Percentiles rank a stretch among this genome's conserved stretches.
phyloP scores from a whole-genome alignment of 768 basidiomycete species.

The Tricholomella constricta region DNA sequence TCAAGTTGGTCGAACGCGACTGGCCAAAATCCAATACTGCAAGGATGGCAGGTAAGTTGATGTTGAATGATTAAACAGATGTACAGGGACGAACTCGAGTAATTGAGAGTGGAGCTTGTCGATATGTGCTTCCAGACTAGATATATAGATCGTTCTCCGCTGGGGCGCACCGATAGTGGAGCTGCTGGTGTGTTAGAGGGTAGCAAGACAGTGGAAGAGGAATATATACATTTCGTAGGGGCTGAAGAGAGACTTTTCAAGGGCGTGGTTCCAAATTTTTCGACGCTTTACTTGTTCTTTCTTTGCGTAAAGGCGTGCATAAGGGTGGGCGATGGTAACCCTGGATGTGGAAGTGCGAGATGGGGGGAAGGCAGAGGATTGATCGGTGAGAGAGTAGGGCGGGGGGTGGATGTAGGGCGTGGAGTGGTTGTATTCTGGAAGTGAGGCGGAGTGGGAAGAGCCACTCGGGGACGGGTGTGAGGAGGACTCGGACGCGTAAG shows the following conservation, averaged over 20 bases:
- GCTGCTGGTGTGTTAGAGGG: conserved; percentile 31
- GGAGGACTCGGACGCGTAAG: conserved; percentile 1
- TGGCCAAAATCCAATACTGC: conserved; percentile 52
- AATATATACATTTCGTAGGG: conserved; percentile 62
- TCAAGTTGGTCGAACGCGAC: conserved; percentile 58
- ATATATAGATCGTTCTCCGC: conserved; percentile 68
- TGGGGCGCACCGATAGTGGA: conserved; percentile 68
- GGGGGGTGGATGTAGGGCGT: not conserved
- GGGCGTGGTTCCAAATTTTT: conserved; percentile 76
- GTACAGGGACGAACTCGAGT: conserved; percentile 32
- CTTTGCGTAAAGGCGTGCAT: conserved; percentile 68
- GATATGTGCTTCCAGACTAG: conserved; percentile 73
- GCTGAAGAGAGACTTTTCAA: conserved; percentile 71
- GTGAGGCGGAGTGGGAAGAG: conserved; percentile 9
- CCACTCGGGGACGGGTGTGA: conserved; percentile 14
- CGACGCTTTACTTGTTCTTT: conserved; percentile 66
- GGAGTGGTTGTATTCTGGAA: conserved; percentile 6
- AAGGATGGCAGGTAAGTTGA: not conserved
- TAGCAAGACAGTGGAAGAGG: not conserved
- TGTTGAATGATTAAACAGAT: not conserved
- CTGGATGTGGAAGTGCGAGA: conserved; percentile 7
- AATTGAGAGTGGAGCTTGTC: conserved; percentile 66
- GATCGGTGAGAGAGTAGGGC: not conserved
- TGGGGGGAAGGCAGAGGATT: not conserved
- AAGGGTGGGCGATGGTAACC: conserved; percentile 56